Evolutionary conservation across 306 rosid species (phyloP).

Genomic region (Myrica gale): DNA sequence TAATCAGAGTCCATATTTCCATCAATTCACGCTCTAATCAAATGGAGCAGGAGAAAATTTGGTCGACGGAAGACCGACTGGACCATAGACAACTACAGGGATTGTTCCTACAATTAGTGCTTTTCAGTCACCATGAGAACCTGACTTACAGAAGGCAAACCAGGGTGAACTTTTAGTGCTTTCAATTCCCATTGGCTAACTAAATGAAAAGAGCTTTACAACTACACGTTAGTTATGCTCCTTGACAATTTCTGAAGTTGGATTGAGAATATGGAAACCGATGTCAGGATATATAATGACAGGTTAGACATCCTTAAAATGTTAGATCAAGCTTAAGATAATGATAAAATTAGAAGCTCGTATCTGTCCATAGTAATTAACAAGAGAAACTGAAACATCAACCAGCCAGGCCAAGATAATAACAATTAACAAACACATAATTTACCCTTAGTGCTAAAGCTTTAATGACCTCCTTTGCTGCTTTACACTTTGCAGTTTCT

Average conservation of each 20-base stretch:
- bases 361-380: not conserved
- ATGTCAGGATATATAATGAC: not conserved
- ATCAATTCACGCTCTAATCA: not conserved
- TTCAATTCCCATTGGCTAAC: not conserved
- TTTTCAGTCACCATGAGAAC: not conserved
- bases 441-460: slow-evolving; percentile 71
- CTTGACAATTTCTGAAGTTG: not conserved
- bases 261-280: not conserved
- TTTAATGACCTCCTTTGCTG: slow-evolving; percentile 70
- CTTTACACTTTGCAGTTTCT: slow-evolving; percentile 68
- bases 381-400: not conserved
- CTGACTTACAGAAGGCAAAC: not conserved
- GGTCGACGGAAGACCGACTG: not conserved
- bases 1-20: not conserved
- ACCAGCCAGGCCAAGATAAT: slow-evolving; percentile 5
- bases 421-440: not conserved
- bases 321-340: not conserved
- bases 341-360: not conserved
- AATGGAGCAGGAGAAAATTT: not conserved
- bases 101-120: not conserved
- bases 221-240: not conserved
- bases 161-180: not conserved
- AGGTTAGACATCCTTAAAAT: not conserved
- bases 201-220: not conserved
- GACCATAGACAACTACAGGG: not conserved